These are phyloP conservation scores for Vaccinium macrocarpon DNA, from an alignment of 148 eudicot genomes.

Conservation along the genomic window DNA sequence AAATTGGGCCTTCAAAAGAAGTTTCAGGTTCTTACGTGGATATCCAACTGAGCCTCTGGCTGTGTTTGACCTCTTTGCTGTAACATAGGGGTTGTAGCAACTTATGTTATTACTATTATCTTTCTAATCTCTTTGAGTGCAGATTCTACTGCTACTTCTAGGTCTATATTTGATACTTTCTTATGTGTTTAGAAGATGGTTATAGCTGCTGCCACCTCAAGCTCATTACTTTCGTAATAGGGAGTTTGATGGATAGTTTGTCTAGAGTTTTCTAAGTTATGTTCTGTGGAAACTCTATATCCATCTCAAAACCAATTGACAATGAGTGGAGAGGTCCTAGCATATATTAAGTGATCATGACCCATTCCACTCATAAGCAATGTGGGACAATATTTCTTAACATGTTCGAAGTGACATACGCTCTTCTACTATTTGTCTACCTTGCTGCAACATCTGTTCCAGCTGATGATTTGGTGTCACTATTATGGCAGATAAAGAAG, in stretches of 20 bases:
- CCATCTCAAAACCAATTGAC: no score
- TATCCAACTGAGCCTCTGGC: not conserved
- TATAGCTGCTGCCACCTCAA: not conserved
- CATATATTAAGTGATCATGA: no score
- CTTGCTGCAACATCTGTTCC: not conserved
- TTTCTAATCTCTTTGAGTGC: not conserved
- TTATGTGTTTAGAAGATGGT: not conserved
- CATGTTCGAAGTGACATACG: not conserved
- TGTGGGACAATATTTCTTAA: no score
- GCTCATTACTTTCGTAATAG: not conserved
- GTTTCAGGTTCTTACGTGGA: not conserved
- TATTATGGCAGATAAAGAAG: constrained; percentile 47
- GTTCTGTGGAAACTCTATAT: no score
- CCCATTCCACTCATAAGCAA: no score
- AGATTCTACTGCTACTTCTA: not conserved
- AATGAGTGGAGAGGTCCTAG: no score
- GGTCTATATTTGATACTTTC: not conserved
- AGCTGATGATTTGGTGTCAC: not conserved
- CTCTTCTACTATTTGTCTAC: not conserved
- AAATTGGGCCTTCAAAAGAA: not conserved
- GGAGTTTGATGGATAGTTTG: not conserved
- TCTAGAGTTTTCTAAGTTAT: not conserved
- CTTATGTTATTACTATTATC: not conserved
- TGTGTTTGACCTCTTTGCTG: not conserved
- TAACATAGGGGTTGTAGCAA: not conserved